Evolutionary conservation across 805 yeast species (phyloP).

Genomic region (Kregervanrija delftensis): DNA sequence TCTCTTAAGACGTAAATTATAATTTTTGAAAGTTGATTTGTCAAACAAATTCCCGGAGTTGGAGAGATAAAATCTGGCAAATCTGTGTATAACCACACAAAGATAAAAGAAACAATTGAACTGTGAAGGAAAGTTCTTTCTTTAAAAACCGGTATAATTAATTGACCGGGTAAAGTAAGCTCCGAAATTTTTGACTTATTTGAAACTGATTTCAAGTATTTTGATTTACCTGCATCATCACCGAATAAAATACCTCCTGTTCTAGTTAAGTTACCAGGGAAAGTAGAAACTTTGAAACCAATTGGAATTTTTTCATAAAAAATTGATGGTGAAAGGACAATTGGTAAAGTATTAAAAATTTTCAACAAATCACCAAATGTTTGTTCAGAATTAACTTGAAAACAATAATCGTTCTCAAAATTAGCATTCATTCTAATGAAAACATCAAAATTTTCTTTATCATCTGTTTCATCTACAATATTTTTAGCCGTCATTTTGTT

Average conservation of each 20-base stretch:
- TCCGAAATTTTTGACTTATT: constrained; percentile 46
- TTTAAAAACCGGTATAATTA: constrained; percentile 70
- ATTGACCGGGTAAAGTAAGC: constrained; percentile 83
- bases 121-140: constrained; percentile 36
- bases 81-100: constrained; percentile 85
- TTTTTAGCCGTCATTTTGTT: not conserved
- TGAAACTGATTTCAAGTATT: constrained; percentile 40
- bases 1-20: constrained; percentile 22
- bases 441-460: constrained; percentile 30
- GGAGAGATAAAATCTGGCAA: constrained; percentile 85
- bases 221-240: constrained; percentile 43
- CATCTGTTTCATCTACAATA: not conserved
- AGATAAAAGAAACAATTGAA: constrained; percentile 33
- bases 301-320: constrained; percentile 61
- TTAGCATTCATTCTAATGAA: constrained; percentile 83
- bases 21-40: constrained; percentile 44
- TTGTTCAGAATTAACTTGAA: constrained; percentile 56
- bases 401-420: constrained; percentile 82
- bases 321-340: constrained; percentile 72
- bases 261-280: constrained; percentile 78
- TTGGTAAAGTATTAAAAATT: constrained; percentile 61
- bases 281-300: constrained; percentile 53
- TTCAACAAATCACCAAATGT: constrained; percentile 52
- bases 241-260: constrained; percentile 75
- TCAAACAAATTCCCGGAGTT: constrained; percentile 83